Percentiles rank a stretch among this genome's conserved stretches.
These are phyloP conservation scores for Tilletia indica DNA, from an alignment of 1,284 basidiomycete genomes.

Conservation along the genomic window DNA sequence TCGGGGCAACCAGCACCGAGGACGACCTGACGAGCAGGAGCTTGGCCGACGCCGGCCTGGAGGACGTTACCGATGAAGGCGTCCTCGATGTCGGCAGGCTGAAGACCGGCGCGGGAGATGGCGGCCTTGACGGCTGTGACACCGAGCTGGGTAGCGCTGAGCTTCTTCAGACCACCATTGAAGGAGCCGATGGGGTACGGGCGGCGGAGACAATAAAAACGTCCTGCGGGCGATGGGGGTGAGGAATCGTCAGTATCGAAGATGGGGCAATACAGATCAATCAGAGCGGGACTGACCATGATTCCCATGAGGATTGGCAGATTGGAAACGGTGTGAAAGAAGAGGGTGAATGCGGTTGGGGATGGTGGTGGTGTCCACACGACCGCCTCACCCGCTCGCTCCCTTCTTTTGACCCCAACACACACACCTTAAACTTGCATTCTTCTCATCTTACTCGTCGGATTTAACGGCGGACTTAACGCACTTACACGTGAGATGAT, in stretches of 20 bases:
- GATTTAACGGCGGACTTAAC: too few species aligned
- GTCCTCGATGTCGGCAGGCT: slow-evolving; percentile 82
- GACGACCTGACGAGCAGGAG: slow-evolving; percentile 59
- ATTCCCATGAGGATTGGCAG: slow-evolving; percentile 10
- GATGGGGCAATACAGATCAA: background rate
- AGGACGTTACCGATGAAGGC: slow-evolving; percentile 84
- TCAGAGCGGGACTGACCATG: background rate
- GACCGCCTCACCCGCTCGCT: too few species aligned
- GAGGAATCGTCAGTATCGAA: background rate
- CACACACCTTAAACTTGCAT: too few species aligned
- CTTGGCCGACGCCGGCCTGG: slow-evolving; percentile 58
- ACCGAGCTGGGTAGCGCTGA: slow-evolving; percentile 89
- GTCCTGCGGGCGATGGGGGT: slow-evolving; percentile 62
- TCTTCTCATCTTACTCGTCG: too few species aligned
- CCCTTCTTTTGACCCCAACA: too few species aligned
- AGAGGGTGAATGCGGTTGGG: background rate
- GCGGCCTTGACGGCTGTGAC: slow-evolving; percentile 84
- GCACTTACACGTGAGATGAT: too few species aligned
- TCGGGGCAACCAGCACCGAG: slow-evolving; percentile 84
- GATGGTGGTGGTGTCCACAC: background rate
- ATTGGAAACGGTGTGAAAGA: background rate
- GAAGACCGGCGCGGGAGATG: slow-evolving; percentile 72
- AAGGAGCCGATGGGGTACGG: slow-evolving; percentile 89
- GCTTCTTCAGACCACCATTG: slow-evolving; percentile 80
- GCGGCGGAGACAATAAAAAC: slow-evolving; percentile 92